Conservation (phyloP, 2,329 filamentous ascomycete genomes). For the Cytospora piceicola region DNA sequence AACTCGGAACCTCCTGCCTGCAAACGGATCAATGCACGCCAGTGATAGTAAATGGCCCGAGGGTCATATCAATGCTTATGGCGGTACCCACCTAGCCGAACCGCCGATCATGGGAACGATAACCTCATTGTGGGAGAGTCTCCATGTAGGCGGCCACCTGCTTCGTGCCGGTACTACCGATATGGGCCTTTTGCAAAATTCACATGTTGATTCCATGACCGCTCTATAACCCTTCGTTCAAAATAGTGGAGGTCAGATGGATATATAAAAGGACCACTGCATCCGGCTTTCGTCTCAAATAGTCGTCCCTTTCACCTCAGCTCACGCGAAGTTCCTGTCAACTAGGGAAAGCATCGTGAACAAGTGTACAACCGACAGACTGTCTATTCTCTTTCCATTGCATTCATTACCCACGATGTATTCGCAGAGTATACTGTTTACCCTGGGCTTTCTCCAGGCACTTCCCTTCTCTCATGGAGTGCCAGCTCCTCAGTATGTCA, state of each 20-base stretch:
- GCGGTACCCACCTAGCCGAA: too few relatives aligned
- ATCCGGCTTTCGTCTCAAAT: not conserved
- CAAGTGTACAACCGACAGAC: not conserved
- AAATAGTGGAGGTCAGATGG: not conserved
- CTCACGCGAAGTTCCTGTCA: not conserved
- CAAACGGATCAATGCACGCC: too few relatives aligned
- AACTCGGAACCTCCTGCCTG: too few relatives aligned
- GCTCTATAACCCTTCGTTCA: not conserved
- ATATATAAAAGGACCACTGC: not conserved
- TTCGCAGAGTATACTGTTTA: constrained; percentile 6
- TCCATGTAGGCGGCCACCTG: not conserved
- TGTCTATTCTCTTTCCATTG: not conserved
- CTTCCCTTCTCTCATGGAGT: constrained; percentile 12
- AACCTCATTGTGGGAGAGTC: too few relatives aligned
- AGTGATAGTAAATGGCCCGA: too few relatives aligned
- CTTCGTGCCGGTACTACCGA: not conserved
- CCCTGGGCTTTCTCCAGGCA: constrained; percentile 23
- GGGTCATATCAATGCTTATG: too few relatives aligned
- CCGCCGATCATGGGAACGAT: too few relatives aligned
- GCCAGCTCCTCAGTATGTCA: constrained; percentile 27
- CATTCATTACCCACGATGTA: constrained; percentile 9
- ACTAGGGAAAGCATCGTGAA: not conserved
- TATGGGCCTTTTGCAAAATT: not conserved
- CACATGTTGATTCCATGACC: not conserved
- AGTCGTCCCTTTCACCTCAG: not conserved